Base-by-base conservation (phyloP, 1,139 yeast genomes). In the Yamadazyma triangularis region DNA sequence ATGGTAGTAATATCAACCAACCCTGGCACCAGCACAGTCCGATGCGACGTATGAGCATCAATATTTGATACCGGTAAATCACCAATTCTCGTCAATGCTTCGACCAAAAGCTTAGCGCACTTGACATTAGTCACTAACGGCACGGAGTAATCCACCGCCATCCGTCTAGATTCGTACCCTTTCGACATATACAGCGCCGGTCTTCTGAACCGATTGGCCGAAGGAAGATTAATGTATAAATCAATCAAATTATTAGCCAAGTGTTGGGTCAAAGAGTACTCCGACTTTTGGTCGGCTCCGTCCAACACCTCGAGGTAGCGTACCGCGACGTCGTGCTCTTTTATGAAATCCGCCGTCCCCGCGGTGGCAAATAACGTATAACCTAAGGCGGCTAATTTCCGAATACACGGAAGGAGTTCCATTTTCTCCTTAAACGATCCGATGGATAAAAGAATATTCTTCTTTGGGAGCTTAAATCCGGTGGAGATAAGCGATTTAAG, bases 101-200 rank as follows among this genome's bases (percentile, higher is more conserved):
- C 97, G 47, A 91, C 82, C 62, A 93, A 73, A 47, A 93, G 72
- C 66, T 93, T 93, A 42, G 99, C 99, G 70, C 91, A 81, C 68
- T 93, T 93, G 47, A 91, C 98, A 56, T 93, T 93, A 45, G 99
- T 91, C 31, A 93, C 96, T 60, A 93, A 74, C 31, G 99, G 99
- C 56, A 93, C 86, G 32, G 96, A 89, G 58, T 86, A 93, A 63
- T 93, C 99, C 45, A 93, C 97, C 47, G 99, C 98, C 97, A 93
- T 85, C 73, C 99, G 93, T 74, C 99, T 94, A 33, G 97, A 86
- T 64, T 79, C 82, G 73, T 93, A 93, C 60, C 98, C 99, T 70
- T 86, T 88, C 23, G 96, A 86, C 76, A 91, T 88, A 65, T 91
- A 93, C 39, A 91, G 85, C 34, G 98, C 96, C 39, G 99, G 98